Evolutionary conservation across 2,329 filamentous ascomycete genomes (phyloP), one percentile per base, ranked within the genome.

Genomic region (Fusarium phyllophilum): DNA sequence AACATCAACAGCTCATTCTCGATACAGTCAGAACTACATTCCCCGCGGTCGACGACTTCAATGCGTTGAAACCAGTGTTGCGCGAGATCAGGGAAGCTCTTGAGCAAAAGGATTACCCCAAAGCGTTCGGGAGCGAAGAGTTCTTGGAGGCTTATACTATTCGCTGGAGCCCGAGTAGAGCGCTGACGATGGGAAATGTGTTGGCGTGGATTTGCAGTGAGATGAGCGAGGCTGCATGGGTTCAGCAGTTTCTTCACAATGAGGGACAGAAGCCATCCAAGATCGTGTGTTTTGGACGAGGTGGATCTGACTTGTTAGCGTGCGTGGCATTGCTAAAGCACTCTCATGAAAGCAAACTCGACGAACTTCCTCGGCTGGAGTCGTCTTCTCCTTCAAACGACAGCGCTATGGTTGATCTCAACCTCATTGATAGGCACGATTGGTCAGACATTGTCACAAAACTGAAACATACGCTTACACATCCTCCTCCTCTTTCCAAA

Each of bases 181-280:
- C 65, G 15, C 15, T 68, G 4, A 60, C 54, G 6, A 13, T 20
- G 17, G 65, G 39, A 2, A 68, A 68, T 38, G 41, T 68, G 4
- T 18, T 68, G 22, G 65, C 52, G 26, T 68, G 65, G 65, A 54
- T 48, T 20, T 67, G 65, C 54, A 61, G 45, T 54, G 62, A 67
- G 41, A 68, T 61, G 52, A 15, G 10, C 5, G 46, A 68, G 24
- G 3, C 46, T 18, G 22, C 34, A 15, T 68, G 65, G 65, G 24
- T 48, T 1, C 46, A 67, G 6, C 54, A 48, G 5, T 68, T 67
- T 8, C 45, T 68, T 17, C 9, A 24, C 3, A 49, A 39, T 33
- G 49, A 66, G 14, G 14, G 44, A 4, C 17, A 46, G 2, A 38
- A 18, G 2, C 5, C 45, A 17, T 52, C 46, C 0, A 61, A 60